phyloP scores from a whole-genome alignment of 1,284 basidiomycete species.

The Trichosporon asahii region DNA sequence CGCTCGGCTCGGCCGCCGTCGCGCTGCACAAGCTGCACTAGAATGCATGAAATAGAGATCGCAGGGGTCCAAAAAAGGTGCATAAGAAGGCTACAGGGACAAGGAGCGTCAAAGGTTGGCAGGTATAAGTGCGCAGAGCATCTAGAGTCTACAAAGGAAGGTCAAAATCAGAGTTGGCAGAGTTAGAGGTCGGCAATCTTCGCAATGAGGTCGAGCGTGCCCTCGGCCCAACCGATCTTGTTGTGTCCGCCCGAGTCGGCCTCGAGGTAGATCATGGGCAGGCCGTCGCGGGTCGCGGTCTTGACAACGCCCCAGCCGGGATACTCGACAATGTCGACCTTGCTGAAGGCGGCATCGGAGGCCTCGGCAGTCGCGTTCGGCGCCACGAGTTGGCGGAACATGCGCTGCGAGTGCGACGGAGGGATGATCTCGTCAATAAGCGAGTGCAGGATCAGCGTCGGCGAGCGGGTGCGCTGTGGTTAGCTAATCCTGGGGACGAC shows the following conservation, averaged over 20 bases:
- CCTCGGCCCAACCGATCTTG: conserved; percentile 44
- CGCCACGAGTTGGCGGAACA: conserved; percentile 62
- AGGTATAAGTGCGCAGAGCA: background rate
- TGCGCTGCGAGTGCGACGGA: conserved; percentile 65
- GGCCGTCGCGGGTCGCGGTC: conserved; percentile 15
- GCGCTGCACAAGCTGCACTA: conserved; percentile 9
- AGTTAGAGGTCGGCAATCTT: conserved; percentile 27
- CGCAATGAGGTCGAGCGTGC: conserved; percentile 44
- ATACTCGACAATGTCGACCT: conserved; percentile 19
- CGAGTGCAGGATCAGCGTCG: conserved; percentile 75
- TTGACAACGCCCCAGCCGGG: conserved; percentile 36
- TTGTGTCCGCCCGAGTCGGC: conserved; percentile 44
- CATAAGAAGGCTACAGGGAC: background rate
- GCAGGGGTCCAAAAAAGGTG: background rate
- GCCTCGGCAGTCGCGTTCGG: background rate
- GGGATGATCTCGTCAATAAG: conserved; percentile 79
- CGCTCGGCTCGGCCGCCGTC: conserved; percentile 74
- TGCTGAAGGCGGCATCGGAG: background rate
- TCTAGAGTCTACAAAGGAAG: background rate
- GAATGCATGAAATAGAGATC: background rate
- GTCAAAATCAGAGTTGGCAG: conserved; percentile 3
- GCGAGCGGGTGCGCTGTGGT: conserved; percentile 59
- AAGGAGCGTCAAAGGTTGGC: background rate
- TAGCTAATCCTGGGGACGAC: background rate
- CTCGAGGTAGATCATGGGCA: conserved; percentile 41